Evolutionary conservation across 2,329 filamentous ascomycete genomes (phyloP).

Genomic region (Periconia sp.): DNA sequence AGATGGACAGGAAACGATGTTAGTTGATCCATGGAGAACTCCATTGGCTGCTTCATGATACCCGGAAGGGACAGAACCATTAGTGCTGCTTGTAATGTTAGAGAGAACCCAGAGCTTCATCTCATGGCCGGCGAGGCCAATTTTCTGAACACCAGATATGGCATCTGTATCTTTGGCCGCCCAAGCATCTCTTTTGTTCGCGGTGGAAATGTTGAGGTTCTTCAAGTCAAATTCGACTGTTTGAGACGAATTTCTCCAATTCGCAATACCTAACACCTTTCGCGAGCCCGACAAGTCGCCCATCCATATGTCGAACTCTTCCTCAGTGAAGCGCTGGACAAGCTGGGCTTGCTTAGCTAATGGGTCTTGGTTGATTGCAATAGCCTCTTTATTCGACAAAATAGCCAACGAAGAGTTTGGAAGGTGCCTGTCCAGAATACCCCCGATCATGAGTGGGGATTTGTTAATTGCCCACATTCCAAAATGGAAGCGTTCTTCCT

Average conservation of each 20-base stretch:
- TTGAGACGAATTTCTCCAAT: constrained; percentile 40
- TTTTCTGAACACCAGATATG: constrained; percentile 15
- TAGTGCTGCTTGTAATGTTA: constrained; percentile 22
- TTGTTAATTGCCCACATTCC: constrained; percentile 52
- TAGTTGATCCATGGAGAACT: constrained; percentile 33
- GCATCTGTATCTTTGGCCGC: constrained; percentile 22
- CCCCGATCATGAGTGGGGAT: constrained; percentile 49
- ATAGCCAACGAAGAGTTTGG: constrained; percentile 23
- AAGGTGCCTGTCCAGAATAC: constrained; percentile 36
- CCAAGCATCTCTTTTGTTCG: constrained; percentile 43
- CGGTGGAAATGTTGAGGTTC: constrained; percentile 34
- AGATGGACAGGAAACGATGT: constrained; percentile 21
- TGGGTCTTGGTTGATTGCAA: constrained; percentile 61
- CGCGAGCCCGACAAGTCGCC: constrained; percentile 40
- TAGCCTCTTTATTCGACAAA: constrained; percentile 55
- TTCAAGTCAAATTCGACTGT: constrained; percentile 34
- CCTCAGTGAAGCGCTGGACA: constrained; percentile 42
- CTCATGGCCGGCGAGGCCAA: constrained; percentile 27
- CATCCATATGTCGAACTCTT: constrained; percentile 43
- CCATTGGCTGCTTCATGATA: constrained; percentile 39
- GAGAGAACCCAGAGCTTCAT: constrained; percentile 39
- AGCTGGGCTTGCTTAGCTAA: constrained; percentile 56
- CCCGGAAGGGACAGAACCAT: constrained; percentile 12
- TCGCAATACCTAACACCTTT: constrained; percentile 40
- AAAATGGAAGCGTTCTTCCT: constrained; percentile 49